These are phyloP conservation scores for Mallotus japonicus DNA, from an alignment of 441 rosid species.

Conservation along the genomic window DNA sequence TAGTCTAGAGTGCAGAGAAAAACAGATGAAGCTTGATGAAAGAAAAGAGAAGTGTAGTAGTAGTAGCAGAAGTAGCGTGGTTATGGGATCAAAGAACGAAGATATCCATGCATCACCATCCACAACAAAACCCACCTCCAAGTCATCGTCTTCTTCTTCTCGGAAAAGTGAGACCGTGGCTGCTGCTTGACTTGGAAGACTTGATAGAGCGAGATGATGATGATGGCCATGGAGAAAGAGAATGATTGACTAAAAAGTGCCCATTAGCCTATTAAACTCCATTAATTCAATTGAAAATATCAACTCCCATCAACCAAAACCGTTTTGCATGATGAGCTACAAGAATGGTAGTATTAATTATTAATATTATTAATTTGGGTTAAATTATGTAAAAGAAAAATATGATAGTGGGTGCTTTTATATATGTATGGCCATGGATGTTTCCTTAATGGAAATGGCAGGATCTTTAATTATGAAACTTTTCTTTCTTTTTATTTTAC, in stretches of 20 bases:
- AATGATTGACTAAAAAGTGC: not conserved
- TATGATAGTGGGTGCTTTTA: not conserved
- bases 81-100: slow-evolving; percentile 21
- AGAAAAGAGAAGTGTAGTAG: slow-evolving; percentile 30
- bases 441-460: not conserved
- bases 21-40: slow-evolving; percentile 55
- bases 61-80: not conserved
- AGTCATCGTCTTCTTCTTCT: slow-evolving; percentile 19
- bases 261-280: not conserved
- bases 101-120: slow-evolving; percentile 22
- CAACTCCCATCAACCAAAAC: not conserved
- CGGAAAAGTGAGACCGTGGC: slow-evolving; percentile 29
- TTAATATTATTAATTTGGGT: not conserved
- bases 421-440: not conserved
- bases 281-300: not conserved
- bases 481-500: too few species aligned
- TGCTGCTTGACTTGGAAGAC: slow-evolving; percentile 23
- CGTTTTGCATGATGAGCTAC: slow-evolving; percentile 3
- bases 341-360: not conserved
- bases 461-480: too few species aligned
- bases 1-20: slow-evolving; percentile 61
- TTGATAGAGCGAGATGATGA: not conserved
- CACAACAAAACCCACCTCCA: not conserved
- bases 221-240: not conserved
- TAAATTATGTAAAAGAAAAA: not conserved